A percentile compares a stretch with the other conserved stretches of the same genome.
Conservation (phyloP, 257 asterid species). For the Plantago elongata region DNA sequence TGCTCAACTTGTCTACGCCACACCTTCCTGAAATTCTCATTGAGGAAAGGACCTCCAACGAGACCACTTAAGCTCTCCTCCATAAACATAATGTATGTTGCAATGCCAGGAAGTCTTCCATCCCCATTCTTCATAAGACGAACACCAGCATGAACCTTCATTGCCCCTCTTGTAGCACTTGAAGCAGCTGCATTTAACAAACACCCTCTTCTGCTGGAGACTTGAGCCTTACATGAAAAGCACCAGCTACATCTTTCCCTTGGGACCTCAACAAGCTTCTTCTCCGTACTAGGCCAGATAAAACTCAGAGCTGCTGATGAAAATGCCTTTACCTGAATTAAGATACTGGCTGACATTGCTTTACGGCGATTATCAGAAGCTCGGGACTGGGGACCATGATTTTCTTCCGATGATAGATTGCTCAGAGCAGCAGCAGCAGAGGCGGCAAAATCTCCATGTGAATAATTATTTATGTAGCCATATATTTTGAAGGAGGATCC, state of each 20-base stretch:
- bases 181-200: conserved; percentile 81
- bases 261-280: conserved; percentile 68
- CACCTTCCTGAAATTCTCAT: conserved; percentile 45
- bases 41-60: conserved; percentile 56
- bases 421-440: conserved; percentile 86
- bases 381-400: conserved; percentile 35
- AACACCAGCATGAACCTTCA: conserved; percentile 49
- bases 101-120: conserved; percentile 53
- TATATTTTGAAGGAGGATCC: conserved; percentile 63
- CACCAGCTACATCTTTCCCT: conserved; percentile 97
- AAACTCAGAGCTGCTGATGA: conserved; percentile 56
- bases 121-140: conserved; percentile 55
- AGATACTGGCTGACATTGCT: conserved; percentile 41
- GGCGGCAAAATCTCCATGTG: conserved; percentile 85
- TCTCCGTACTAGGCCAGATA: conserved; percentile 84
- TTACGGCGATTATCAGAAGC: conserved; percentile 47
- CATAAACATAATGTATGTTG: conserved; percentile 53
- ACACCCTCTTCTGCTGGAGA: conserved; percentile 68
- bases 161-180: conserved; percentile 61
- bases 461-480: conserved; percentile 58
- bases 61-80: conserved; percentile 83
- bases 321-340: conserved; percentile 73
- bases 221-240: conserved; percentile 62
- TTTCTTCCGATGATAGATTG: conserved; percentile 59
- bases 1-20: conserved; percentile 70